Evolutionary conservation across 2,329 filamentous ascomycete genomes (phyloP).

Genomic region (Aspergillus pseudoviridinutans): DNA sequence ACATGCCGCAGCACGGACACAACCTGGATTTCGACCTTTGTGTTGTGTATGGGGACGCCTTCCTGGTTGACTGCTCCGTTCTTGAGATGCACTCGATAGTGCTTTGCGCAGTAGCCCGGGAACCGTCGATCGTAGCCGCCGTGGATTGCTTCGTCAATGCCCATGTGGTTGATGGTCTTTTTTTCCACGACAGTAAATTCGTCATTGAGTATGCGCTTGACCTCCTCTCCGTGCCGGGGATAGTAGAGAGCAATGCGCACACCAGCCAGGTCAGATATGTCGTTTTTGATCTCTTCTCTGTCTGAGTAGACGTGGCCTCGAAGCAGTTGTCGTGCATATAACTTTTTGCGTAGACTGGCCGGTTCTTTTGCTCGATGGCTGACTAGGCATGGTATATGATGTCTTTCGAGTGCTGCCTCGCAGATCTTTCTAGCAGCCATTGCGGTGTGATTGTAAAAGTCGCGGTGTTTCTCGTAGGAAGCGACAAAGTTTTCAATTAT

Average conservation of each 20-base stretch:
- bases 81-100: constrained; percentile 1
- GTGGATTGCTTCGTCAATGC: background rate
- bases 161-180: background rate
- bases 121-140: background rate
- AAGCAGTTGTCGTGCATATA: background rate
- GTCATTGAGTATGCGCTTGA: background rate
- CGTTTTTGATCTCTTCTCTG: constrained; percentile 6
- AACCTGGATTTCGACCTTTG: constrained; percentile 27
- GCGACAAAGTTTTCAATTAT: background rate
- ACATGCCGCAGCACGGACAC: constrained; percentile 21
- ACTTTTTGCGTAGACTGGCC: background rate
- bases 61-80: background rate
- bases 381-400: background rate
- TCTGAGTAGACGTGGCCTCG: background rate
- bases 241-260: constrained; percentile 10
- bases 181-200: background rate
- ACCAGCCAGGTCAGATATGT: constrained; percentile 10
- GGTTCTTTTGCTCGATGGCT: constrained; percentile 5
- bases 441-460: background rate
- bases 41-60: background rate
- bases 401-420: background rate
- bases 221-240: background rate
- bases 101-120: constrained; percentile 2
- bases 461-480: background rate
- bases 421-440: background rate